A percentile compares a stretch with the other conserved stretches of the same genome.
Evolutionary conservation across 257 asterid genomes (phyloP).

Genomic region (Solanum corneliomulleri): DNA sequence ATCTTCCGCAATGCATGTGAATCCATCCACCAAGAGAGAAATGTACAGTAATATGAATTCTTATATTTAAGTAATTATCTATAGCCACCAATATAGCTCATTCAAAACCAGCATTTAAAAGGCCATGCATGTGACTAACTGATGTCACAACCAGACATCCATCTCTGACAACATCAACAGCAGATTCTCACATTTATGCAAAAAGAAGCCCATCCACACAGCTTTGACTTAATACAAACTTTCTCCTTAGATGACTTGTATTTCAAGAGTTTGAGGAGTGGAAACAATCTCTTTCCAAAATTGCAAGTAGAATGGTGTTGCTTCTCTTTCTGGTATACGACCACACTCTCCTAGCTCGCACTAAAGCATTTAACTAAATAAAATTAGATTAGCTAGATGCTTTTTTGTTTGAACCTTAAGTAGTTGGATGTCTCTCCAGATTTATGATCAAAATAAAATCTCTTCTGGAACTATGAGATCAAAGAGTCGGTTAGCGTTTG

Average conservation of each 20-base stretch:
- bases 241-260: background rate
- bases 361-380: background rate
- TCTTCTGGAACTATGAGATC: background rate
- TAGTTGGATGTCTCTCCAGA: background rate
- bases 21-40: background rate
- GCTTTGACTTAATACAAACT: background rate
- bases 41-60: background rate
- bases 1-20: background rate
- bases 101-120: background rate
- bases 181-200: background rate
- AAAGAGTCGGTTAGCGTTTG: background rate
- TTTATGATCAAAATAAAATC: background rate
- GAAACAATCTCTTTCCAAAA: background rate
- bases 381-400: background rate
- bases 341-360: background rate
- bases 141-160: background rate
- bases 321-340: background rate
- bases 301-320: background rate
- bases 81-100: background rate
- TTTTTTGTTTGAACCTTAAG: background rate
- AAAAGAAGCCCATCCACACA: background rate
- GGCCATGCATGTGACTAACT: background rate
- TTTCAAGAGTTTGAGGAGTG: background rate
- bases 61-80: background rate
- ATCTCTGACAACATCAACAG: background rate